Percentiles rank a stretch among this genome's conserved stretches.
Conservation (phyloP, 805 yeast genomes). For the Groenewaldozyma tartarivorans region DNA sequence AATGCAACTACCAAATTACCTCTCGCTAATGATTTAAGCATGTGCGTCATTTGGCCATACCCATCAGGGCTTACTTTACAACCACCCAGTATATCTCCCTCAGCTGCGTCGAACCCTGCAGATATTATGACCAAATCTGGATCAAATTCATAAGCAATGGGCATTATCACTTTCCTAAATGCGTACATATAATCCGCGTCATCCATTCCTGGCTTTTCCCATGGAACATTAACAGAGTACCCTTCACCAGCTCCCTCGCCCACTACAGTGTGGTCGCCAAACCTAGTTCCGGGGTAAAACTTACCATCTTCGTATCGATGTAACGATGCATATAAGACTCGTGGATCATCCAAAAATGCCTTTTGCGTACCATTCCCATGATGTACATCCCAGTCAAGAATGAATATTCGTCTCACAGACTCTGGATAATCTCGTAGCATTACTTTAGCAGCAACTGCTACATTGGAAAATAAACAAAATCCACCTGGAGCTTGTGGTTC, state of each 20-base stretch:
- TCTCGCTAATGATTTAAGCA: constrained; percentile 75
- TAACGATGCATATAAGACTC: constrained; percentile 82
- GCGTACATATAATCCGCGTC: constrained; percentile 96
- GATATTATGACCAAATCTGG: constrained; percentile 91
- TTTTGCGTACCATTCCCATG: constrained; percentile 98
- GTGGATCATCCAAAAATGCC: constrained; percentile 79
- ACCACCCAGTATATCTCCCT: constrained; percentile 94
- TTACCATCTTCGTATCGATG: constrained; percentile 89
- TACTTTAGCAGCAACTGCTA: constrained; percentile 90
- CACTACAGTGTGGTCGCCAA: constrained; percentile 69
- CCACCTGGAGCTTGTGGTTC: constrained; percentile 98
- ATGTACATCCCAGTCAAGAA: constrained; percentile 97
- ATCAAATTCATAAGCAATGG: constrained; percentile 76
- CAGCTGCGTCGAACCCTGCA: constrained; percentile 98
- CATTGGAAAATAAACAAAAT: constrained; percentile 90
- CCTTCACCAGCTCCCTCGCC: constrained; percentile 90
- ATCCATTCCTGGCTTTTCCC: constrained; percentile 86
- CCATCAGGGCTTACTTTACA: constrained; percentile 94
- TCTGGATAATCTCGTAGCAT: constrained; percentile 80
- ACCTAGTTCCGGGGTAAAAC: constrained; percentile 88
- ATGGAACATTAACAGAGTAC: constrained; percentile 79
- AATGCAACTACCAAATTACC: constrained; percentile 84
- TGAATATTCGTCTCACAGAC: constrained; percentile 69
- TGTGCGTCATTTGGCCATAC: constrained; percentile 92
- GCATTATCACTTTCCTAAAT: constrained; percentile 75